Evolutionary conservation across 257 asterid genomes (phyloP), one percentile per base, ranked within the genome.

Genomic region (Forsythia suspensa): DNA sequence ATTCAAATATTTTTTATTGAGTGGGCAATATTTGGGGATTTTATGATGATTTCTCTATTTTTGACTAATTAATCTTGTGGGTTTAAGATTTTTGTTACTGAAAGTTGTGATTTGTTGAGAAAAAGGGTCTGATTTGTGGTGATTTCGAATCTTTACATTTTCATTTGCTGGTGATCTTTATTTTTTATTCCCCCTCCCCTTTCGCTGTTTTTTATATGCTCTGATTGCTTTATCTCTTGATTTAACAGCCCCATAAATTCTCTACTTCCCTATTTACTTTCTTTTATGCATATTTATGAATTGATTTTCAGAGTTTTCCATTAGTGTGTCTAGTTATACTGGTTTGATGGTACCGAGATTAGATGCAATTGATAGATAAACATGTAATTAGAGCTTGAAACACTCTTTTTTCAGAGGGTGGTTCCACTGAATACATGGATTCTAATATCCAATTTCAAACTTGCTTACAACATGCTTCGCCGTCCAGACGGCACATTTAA

Each of bases 351-450:
- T 21, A 42, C 5, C 21, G 75, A 43, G 8, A 13, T 43, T 4
- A 21, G 63, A 24, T 72, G 68, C 40, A 42, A 40, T 73, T 18
- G 40, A 21, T n/a, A 29, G 44, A 41, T 43, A 15, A 37, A 40
- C 21, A 16, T 36, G 10, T 72, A 38, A 59, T 59, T 39, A 8
- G 39, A 55, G 42, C 20, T 43, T 55, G 24, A 16, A 4, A 3
- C 57, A 16, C 66, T 38, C 43, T 55, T 71, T 29, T 42, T 80
- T 59, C 84, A 87, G 90, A 84, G 83, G 70, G 84, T 84, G 78
- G 90, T 87, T 80, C 90, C 90, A 11, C 85, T 87, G 20, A 87
- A 84, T 20, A 87, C 90, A 39, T 82, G 88, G 88, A 79, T 87
- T 48, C 88, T 87, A 67, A 87, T 87, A 51, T 87, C 90, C 70